Percentiles rank a stretch among this genome's conserved stretches.
Evolutionary conservation across 345 rosid species (phyloP).

Genomic region (Rhizophora mangle): DNA sequence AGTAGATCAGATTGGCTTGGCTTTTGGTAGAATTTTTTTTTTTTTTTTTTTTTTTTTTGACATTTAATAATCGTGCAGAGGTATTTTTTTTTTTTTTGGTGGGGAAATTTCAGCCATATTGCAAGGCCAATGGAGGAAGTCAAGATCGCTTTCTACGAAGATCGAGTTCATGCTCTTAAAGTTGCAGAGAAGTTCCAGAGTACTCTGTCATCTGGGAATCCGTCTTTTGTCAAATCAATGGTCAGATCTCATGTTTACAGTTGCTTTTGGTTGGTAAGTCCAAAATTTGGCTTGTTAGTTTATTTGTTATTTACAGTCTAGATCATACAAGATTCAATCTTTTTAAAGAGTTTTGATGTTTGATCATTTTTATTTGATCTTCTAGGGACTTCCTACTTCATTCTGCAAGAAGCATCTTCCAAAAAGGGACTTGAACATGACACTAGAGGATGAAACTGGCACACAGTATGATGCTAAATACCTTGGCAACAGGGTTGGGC

Average conservation of each 20-base stretch:
- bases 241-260: conserved; percentile 70
- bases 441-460: conserved; percentile 39
- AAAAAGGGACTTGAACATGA: conserved; percentile 19
- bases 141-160: conserved; percentile 45
- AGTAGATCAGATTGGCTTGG: background rate
- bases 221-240: conserved; percentile 63
- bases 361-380: background rate
- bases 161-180: conserved; percentile 28
- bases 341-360: background rate
- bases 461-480: conserved; percentile 28
- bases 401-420: conserved; percentile 42
- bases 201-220: conserved; percentile 35
- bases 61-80: background rate
- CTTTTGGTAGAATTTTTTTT: background rate
- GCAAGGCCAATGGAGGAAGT: conserved; percentile 50
- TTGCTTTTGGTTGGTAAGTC: conserved; percentile 69
- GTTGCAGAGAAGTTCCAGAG: conserved; percentile 47
- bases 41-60: background rate
- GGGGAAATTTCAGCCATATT: conserved; percentile 32
- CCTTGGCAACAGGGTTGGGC: conserved; percentile 31
- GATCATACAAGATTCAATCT: background rate
- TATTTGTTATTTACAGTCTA: background rate
- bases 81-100: too few species aligned
- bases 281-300: background rate
- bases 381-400: conserved; percentile 41